Base-by-base conservation (phyloP, 768 basidiomycete genomes). In the Collybia nuda region DNA sequence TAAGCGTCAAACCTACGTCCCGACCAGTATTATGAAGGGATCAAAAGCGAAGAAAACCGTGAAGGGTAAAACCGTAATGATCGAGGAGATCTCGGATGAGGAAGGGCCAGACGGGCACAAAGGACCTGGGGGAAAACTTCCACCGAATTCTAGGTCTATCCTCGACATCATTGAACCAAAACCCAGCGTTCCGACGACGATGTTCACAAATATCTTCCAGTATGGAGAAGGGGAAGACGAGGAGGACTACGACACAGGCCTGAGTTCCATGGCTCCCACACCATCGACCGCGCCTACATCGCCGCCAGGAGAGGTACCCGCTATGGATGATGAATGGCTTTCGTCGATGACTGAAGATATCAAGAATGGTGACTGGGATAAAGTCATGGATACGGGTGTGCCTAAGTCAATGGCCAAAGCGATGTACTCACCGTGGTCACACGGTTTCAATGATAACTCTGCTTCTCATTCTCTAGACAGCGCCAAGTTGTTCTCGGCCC, bases 51-150 rank as follows among this genome's bases (percentile, higher is more conserved):
- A 65, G 57, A 65, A 66, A 45, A 55, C 50, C 0, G n/a, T 44
- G 19, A 74, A 71, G 42, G 50, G 57, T 4, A 71, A 69, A 55
- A 61, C 59, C 28, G 71, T 70, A n/a, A 74, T 67, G 24, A 63
- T 78, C 12, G 77, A 78, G 56, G 77, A 75, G 26, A 69, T 76
- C 12, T 65, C 70, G 6, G 76, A 78, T 48, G 77, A 78, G 19
- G 74, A 77, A 41, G 66, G 58, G 7, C 66, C 68, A 18, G 61
- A 42, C 5, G 53, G 43, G 28, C 55, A 46, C 46, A 50, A 49
- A 42, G 50, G 39, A 35, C 54, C 56, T 23, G 56, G 57, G 6
- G 69, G 66, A n/a, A 63, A 50, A 28, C 58, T 77, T 22, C 71
- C 74, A 1, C 53, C 64, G 24, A 67, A 74, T 42, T 72, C 68